phyloP scores from a whole-genome alignment of 495 filamentous ascomycete species.

The Parathielavia hyrcaniae region DNA sequence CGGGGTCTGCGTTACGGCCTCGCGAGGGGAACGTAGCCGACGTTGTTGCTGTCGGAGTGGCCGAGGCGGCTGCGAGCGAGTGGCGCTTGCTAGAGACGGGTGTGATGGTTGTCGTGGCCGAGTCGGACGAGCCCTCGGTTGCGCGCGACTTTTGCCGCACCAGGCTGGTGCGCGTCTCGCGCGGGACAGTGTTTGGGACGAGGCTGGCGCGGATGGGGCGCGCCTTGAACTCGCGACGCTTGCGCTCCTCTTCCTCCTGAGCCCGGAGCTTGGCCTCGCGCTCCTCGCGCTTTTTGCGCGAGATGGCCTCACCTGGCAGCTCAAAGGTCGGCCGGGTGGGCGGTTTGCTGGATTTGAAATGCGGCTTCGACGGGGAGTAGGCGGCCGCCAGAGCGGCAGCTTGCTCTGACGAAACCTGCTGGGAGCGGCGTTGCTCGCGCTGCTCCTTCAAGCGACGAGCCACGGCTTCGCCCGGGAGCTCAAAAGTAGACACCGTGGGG shows the following conservation, averaged over 20 bases:
- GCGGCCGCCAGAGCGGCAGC: conserved; percentile 24
- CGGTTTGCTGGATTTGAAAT: conserved; percentile 53
- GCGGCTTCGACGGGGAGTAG: conserved; percentile 37
- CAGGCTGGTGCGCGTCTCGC: conserved; percentile 53
- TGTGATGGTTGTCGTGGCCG: conserved; percentile 6
- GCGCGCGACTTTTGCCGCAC: conserved; percentile 42
- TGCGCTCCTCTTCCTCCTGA: conserved; percentile 54
- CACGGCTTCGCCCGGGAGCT: conserved; percentile 65
- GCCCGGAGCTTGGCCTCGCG: conserved; percentile 57
- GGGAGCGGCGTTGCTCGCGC: conserved; percentile 43
- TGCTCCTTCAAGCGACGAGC: conserved; percentile 55
- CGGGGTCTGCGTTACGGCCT: conserved; percentile 12
- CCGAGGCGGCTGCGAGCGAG: conserved; percentile 9
- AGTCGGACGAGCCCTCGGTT: conserved; percentile 18
- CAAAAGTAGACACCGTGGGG: conserved; percentile 59
- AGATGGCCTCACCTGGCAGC: conserved; percentile 66
- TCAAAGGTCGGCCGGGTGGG: conserved; percentile 60
- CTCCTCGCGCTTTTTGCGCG: conserved; percentile 60
- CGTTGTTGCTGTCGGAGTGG: background rate
- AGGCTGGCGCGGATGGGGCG: conserved; percentile 48
- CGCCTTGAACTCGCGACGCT: conserved; percentile 58
- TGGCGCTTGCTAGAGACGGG: conserved; percentile 21
- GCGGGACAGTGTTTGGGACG: conserved; percentile 34
- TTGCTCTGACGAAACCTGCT: conserved; percentile 31
- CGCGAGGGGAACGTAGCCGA: conserved; percentile 2